phyloP scores from a whole-genome alignment of 2,329 filamentous ascomycete species.

The Diaporthe caulivora region DNA sequence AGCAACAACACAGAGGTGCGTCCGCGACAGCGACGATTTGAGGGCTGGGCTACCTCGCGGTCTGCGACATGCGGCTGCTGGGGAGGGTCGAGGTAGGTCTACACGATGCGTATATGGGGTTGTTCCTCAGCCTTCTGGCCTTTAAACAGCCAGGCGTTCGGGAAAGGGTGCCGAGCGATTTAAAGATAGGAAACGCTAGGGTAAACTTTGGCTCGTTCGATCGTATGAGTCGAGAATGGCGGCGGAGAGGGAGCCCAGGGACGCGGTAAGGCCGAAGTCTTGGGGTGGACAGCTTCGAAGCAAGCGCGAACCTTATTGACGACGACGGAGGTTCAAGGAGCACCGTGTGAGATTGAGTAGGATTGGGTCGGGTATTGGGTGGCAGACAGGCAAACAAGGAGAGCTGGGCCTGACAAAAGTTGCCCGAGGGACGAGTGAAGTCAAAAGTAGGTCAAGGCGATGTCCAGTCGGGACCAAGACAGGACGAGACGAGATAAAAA shows the following conservation, averaged over 20 bases:
- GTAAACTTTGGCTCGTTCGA: conserved; percentile 19
- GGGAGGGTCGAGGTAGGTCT: conserved; percentile 1
- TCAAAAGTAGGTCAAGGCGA: not conserved
- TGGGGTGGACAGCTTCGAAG: conserved; percentile 11
- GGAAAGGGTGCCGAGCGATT: conserved; percentile 7
- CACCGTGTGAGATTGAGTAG: conserved; percentile 1
- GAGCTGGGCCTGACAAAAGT: not conserved
- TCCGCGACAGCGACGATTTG: conserved; percentile 9
- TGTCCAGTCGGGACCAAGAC: not conserved
- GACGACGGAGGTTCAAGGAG: conserved; percentile 10
- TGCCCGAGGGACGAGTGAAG: not conserved
- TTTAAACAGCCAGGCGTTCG: not conserved
- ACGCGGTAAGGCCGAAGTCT: conserved; percentile 27
- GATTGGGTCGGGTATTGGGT: not conserved
- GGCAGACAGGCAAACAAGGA: conserved; percentile 7
- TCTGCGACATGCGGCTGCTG: conserved; percentile 28
- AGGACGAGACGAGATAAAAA: conserved; percentile 19
- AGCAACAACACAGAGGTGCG: not conserved
- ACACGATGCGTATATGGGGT: not conserved
- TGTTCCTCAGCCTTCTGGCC: not conserved
- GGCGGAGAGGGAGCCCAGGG: conserved; percentile 16
- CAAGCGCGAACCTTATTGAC: conserved; percentile 27
- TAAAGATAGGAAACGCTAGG: conserved; percentile 11
- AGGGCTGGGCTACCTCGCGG: conserved; percentile 11
- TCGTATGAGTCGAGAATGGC: conserved; percentile 26